Evolutionary conservation across 257 asterid species (phyloP), one percentile per base, ranked within the genome.

Genomic region (Eucommia ulmoides): DNA sequence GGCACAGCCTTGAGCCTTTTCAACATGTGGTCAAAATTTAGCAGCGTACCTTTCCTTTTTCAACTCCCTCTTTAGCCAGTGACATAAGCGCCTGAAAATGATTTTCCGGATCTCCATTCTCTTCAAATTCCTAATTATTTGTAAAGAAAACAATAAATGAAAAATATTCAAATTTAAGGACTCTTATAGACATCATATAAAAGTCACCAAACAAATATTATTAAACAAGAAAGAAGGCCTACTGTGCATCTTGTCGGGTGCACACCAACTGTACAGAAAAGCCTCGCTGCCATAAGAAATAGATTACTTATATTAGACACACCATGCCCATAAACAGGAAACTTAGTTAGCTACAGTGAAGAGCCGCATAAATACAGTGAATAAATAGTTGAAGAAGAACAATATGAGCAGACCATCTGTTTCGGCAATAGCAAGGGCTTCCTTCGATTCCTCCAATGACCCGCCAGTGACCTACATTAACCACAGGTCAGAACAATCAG

Each of bases 211-310:
- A 26, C 12, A 12, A 12, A 35, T 35, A 1, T 35, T 35, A 15
- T 35, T 2, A 0, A 35, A 35, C n/a, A n/a, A n/a, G 9, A 35
- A 1, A 15, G 15, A 4, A 35, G 4, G 19, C 48, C 20, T 18
- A 89, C 97, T 23, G 73, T 89, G 78, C 98, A 85, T 85, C 98
- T 74, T 38, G 98, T 89, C 41, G 98, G 98, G 70, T 89, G 98
- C 72, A 89, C 98, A 53, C 96, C 98, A 49, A 89, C 98, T 18
- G 98, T 89, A 68, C 98, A 89, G 71, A 82, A 85, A 50, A 89
- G 96, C 33, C 96, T 74, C 20, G 86, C 96, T 89, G 81, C 76
- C 47, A 70, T 22, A 56, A 44, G 20, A 22, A 49, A 55, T n/a
- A 3, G n/a, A 11, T 1, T 17, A 11, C 20, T 14, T n/a, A 5